Evolutionary conservation across 495 filamentous ascomycete species (phyloP).

Genomic region (Penicillium longicatenatum): DNA sequence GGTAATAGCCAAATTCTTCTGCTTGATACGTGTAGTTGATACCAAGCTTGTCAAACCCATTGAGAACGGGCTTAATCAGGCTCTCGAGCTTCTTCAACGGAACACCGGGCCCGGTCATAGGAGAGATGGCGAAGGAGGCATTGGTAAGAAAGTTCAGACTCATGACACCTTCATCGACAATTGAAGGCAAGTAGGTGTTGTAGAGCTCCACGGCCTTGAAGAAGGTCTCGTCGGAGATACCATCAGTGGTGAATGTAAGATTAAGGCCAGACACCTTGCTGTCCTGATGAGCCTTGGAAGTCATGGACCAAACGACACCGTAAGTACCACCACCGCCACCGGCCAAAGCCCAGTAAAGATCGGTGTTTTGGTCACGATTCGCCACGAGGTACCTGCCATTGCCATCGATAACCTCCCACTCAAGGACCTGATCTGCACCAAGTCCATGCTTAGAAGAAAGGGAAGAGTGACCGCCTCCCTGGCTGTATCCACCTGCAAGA

Average conservation of each 20-base stretch:
- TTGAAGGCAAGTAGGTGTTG: constrained; percentile 37
- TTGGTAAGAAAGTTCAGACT: constrained; percentile 37
- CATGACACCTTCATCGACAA: constrained; percentile 46
- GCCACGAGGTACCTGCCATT: constrained; percentile 50
- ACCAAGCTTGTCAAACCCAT: constrained; percentile 9
- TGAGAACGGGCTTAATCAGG: constrained; percentile 24
- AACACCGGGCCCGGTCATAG: constrained; percentile 27
- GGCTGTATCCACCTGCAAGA: constrained; percentile 56
- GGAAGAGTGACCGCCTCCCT: constrained; percentile 63
- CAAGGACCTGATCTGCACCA: constrained; percentile 62
- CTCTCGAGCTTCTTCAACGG: constrained; percentile 14
- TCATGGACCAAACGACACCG: constrained; percentile 16
- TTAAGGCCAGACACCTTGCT: constrained; percentile 7
- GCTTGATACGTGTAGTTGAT: constrained; percentile 14
- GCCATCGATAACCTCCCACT: constrained; percentile 61
- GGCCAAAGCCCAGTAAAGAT: constrained; percentile 18
- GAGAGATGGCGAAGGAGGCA: constrained; percentile 41
- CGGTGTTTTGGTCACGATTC: constrained; percentile 47
- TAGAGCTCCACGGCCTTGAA: constrained; percentile 41
- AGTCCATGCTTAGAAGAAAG: constrained; percentile 56
- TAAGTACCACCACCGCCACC: constrained; percentile 20
- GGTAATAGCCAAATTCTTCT: constrained; percentile 9
- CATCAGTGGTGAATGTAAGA: constrained; percentile 10
- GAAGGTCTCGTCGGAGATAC: constrained; percentile 38
- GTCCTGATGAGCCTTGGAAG: constrained; percentile 16